phyloP scores from a whole-genome alignment of 2,329 filamentous ascomycete genomes.

The Capronia americana region DNA sequence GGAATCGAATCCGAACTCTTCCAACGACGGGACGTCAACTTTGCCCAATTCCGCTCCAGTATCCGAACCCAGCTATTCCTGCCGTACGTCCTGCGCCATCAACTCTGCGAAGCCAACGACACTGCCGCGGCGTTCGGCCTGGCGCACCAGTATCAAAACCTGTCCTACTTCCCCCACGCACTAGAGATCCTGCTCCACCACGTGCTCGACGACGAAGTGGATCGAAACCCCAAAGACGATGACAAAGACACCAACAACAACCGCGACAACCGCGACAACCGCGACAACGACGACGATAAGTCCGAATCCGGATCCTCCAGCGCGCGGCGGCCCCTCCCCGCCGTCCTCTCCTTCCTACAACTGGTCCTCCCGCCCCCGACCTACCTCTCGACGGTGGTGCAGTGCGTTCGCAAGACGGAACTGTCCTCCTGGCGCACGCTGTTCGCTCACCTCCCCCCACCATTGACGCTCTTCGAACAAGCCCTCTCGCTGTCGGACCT shows the following conservation, averaged over 20 bases:
- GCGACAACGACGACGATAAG: constrained; percentile 29
- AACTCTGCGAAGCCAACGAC: constrained; percentile 72
- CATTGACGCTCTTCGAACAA: constrained; percentile 91
- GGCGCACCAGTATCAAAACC: constrained; percentile 81
- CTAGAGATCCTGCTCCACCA: constrained; percentile 91
- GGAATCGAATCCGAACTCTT: constrained; percentile 91
- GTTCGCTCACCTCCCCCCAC: constrained; percentile 87
- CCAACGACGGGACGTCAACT: constrained; percentile 89
- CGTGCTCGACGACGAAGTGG: constrained; percentile 92
- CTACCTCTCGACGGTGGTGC: constrained; percentile 93
- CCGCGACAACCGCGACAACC: too few relatives aligned
- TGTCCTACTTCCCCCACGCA: constrained; percentile 92
- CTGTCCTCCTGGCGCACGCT: constrained; percentile 92
- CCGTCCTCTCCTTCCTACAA: constrained; percentile 67
- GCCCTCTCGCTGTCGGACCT: constrained; percentile 82
- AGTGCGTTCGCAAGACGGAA: constrained; percentile 97
- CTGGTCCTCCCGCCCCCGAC: constrained; percentile 72
- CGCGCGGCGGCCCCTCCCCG: constrained; percentile 48
- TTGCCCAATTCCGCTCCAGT: constrained; percentile 86
- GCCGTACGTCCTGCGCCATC: constrained; percentile 81
- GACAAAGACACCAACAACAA: constrained; percentile 37
- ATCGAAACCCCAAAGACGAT: constrained; percentile 52
- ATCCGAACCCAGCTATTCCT: constrained; percentile 93
- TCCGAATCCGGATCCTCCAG: neutral
- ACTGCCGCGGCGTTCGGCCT: constrained; percentile 81